phyloP scores from a whole-genome alignment of 1,139 yeast species.

The Zygoascus sp. region DNA sequence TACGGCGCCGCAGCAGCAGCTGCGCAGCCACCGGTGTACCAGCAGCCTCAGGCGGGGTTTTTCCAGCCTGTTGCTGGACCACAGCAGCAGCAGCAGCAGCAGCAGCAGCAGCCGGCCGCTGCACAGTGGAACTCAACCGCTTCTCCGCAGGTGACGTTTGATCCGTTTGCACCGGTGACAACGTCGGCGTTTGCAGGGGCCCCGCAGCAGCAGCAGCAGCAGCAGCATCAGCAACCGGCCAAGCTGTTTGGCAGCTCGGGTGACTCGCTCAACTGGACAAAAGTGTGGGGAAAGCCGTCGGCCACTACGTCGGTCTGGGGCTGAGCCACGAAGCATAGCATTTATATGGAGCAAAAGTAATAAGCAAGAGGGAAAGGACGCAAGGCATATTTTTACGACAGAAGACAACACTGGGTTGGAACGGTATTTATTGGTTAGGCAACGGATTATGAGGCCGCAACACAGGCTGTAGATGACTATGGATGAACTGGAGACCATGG shows the following conservation, averaged over 20 bases:
- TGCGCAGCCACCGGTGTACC: neutral
- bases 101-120: neutral
- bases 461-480: no score
- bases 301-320: conserved; percentile 20
- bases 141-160: conserved; percentile 18
- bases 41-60: neutral
- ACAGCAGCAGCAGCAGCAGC: neutral
- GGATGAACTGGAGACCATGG: no score
- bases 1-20: neutral
- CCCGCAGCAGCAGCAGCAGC: neutral
- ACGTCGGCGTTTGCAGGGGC: neutral
- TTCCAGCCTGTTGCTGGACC: neutral
- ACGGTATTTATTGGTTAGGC: no score
- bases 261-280: conserved; percentile 16
- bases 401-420: no score
- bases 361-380: neutral
- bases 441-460: no score
- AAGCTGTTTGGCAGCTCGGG: conserved; percentile 1
- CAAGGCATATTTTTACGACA: no score
- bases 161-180: conserved; percentile 20
- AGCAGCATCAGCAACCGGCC: neutral
- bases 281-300: conserved; percentile 19
- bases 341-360: neutral
- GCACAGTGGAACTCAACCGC: neutral
- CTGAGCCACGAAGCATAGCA: no score